phyloP scores from a whole-genome alignment of 2,329 filamentous ascomycete genomes.

The Cucurbitaria berberidis region DNA sequence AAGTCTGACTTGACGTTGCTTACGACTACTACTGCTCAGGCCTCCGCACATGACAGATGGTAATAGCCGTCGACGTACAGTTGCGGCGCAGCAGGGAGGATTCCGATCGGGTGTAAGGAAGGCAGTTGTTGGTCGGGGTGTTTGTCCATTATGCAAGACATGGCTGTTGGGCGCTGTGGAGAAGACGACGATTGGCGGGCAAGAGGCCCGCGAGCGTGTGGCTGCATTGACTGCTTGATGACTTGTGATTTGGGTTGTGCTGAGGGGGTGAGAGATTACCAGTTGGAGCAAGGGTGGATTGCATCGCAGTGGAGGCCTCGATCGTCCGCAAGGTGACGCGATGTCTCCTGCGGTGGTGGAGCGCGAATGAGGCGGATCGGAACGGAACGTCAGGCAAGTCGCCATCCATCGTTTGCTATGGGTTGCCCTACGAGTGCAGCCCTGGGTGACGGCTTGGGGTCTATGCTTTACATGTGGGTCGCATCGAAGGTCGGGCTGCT shows the following conservation, averaged over 20 bases:
- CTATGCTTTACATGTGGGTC: not conserved
- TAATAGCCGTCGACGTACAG: not conserved
- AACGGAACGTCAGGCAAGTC: constrained; percentile 20
- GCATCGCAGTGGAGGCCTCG: not conserved
- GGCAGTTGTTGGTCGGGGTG: not conserved
- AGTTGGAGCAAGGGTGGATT: not conserved
- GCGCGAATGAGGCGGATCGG: constrained; percentile 14
- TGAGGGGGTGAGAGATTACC: not conserved
- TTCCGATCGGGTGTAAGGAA: constrained; percentile 1
- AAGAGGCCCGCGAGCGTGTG: not conserved
- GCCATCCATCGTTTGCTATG: too few species aligned
- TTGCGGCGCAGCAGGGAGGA: not conserved
- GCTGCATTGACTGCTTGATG: not conserved
- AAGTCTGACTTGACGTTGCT: not conserved
- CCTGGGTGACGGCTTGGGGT: not conserved
- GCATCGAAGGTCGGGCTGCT: constrained; percentile 1
- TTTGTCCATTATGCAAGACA: not conserved
- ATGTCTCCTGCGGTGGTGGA: not conserved
- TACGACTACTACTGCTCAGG: too few species aligned
- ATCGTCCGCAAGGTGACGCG: constrained; percentile 1
- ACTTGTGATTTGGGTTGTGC: not conserved
- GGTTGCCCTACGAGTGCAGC: too few species aligned
- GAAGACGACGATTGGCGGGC: not conserved
- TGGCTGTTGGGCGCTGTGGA: not conserved
- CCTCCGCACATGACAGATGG: too few species aligned